Percentiles rank a stretch among this genome's conserved stretches.
phyloP scores from a whole-genome alignment of 441 rosid genomes.

The Syzygium syzygioides region DNA sequence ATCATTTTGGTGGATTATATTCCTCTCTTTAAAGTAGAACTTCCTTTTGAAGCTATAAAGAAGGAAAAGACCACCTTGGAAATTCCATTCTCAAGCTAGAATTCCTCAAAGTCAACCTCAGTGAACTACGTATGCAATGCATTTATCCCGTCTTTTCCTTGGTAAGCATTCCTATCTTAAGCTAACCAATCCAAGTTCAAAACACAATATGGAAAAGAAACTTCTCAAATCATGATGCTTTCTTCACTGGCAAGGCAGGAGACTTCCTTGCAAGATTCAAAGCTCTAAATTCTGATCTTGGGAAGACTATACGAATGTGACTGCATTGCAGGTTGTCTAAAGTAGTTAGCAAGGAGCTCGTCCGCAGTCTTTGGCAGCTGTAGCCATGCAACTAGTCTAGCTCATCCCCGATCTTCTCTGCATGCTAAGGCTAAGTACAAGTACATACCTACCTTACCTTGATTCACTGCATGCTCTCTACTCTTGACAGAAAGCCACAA shows the following conservation, averaged over 20 bases:
- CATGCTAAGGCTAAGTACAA: background rate
- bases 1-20: background rate
- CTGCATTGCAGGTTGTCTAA: background rate
- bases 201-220: background rate
- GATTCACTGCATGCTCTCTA: background rate
- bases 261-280: background rate
- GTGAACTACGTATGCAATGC: background rate
- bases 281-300: background rate
- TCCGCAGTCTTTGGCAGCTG: background rate
- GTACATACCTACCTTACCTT: background rate
- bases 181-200: background rate
- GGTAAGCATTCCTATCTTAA: background rate
- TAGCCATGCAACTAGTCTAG: background rate
- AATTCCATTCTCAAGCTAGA: background rate
- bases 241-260: background rate
- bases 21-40: background rate
- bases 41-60: background rate
- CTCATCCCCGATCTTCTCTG: background rate
- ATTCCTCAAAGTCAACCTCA: background rate
- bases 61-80: background rate
- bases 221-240: background rate
- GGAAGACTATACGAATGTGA: background rate
- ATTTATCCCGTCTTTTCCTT: background rate
- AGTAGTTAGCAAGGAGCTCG: background rate
- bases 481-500: background rate